Evolutionary conservation across 2,329 filamentous ascomycete species (phyloP).

Genomic region (Apiospora malaysiana): DNA sequence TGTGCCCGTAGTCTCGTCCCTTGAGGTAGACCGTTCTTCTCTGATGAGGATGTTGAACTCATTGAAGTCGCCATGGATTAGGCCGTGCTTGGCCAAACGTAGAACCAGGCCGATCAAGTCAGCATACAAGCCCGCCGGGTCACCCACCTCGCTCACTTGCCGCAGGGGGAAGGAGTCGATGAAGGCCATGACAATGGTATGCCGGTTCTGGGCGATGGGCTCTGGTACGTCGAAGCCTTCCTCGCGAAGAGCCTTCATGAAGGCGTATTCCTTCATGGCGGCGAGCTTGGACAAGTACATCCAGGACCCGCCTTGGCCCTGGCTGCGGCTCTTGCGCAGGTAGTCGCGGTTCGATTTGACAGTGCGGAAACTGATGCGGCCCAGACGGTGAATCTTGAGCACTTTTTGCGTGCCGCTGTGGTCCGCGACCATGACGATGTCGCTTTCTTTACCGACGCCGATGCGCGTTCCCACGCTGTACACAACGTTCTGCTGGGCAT

Average conservation of each 20-base stretch:
- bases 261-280: conserved; percentile 91
- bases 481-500: conserved; percentile 78
- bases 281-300: conserved; percentile 97
- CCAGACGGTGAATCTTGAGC: conserved; percentile 94
- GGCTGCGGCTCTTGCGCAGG: conserved; percentile 70
- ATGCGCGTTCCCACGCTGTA: conserved; percentile 95
- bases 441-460: conserved; percentile 96
- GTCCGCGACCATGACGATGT: conserved; percentile 92
- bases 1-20: conserved; percentile 15
- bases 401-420: conserved; percentile 78
- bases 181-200: conserved; percentile 95
- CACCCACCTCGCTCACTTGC: conserved; percentile 82
- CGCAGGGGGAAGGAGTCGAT: conserved; percentile 91
- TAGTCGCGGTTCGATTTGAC: conserved; percentile 98
- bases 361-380: conserved; percentile 94
- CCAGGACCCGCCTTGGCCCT: conserved; percentile 76
- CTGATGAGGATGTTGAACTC: conserved; percentile 98
- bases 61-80: conserved; percentile 99
- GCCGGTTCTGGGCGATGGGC: conserved; percentile 86
- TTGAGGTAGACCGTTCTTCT: conserved; percentile 57
- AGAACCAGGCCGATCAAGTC: conserved; percentile 89
- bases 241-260: conserved; percentile 84
- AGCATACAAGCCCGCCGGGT: conserved; percentile 87
- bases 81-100: conserved; percentile 79
- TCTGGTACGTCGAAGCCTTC: conserved; percentile 91